These are phyloP conservation scores for Phytomonas serpens DNA, from an alignment of 208 protist species.

Conservation along the genomic window DNA sequence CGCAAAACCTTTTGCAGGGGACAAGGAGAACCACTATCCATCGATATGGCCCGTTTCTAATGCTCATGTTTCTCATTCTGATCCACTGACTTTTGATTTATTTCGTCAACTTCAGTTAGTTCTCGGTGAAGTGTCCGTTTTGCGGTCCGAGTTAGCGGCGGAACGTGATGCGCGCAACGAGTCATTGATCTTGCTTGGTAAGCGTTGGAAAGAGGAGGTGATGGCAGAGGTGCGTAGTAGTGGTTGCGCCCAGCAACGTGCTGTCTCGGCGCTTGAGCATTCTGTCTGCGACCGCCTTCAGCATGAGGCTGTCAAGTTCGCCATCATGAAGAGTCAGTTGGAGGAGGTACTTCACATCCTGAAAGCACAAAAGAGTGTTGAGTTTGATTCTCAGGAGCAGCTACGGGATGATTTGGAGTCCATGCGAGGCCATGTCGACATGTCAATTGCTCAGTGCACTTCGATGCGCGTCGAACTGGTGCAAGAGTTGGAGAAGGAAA, in stretches of 20 bases:
- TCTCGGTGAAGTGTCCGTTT: constrained; percentile 43
- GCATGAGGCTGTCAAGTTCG: constrained; percentile 22
- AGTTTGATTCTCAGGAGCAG: constrained; percentile 40
- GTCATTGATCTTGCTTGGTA: constrained; percentile 37
- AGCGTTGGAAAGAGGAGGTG: constrained; percentile 72
- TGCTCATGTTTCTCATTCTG: background rate
- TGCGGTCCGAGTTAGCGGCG: constrained; percentile 45
- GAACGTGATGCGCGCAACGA: constrained; percentile 61
- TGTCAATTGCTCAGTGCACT: constrained; percentile 33
- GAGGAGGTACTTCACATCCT: constrained; percentile 34
- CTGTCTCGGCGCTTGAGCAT: constrained; percentile 38
- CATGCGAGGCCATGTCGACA: constrained; percentile 37
- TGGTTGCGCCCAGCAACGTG: constrained; percentile 35
- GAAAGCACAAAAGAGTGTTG: constrained; percentile 28
- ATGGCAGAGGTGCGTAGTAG: constrained; percentile 53
- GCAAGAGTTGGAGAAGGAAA: constrained; percentile 54
- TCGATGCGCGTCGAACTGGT: constrained; percentile 41
- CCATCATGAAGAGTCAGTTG: constrained; percentile 38
- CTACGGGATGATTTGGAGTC: constrained; percentile 55
- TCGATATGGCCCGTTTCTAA: background rate
- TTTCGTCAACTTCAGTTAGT: constrained; percentile 47
- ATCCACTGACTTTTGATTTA: constrained; percentile 24
- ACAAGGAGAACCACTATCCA: background rate
- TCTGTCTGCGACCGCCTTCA: constrained; percentile 23
- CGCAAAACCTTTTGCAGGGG: background rate